Conservation (phyloP, 495 filamentous ascomycete species). For the Staphylotrichum longicolle region DNA sequence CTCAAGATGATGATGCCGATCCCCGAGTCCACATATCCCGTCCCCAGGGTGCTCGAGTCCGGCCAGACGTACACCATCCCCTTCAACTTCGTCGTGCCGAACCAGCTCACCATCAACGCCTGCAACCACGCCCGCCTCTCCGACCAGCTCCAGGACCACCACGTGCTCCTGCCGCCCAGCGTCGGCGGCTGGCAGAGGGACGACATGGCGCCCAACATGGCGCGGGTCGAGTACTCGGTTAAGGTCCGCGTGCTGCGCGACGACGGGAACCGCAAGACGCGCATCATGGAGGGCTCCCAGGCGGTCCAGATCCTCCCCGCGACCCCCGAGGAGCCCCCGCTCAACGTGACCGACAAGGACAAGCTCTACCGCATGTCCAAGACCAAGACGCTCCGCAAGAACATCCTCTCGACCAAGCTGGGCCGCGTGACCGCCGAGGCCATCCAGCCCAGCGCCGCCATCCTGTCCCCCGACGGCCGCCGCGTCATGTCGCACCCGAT, state of each 20-base stretch:
- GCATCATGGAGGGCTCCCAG: slow-evolving; percentile 49
- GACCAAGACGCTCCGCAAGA: slow-evolving; percentile 75
- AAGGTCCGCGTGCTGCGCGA: slow-evolving; percentile 54
- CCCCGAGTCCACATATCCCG: slow-evolving; percentile 63
- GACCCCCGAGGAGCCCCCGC: slow-evolving; percentile 69
- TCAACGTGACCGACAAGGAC: slow-evolving; percentile 59
- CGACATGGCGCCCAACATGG: slow-evolving; percentile 83
- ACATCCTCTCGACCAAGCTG: slow-evolving; percentile 71
- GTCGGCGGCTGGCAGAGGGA: slow-evolving; percentile 73
- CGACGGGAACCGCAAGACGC: slow-evolving; percentile 28
- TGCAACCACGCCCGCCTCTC: slow-evolving; percentile 50
- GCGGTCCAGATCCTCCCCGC: slow-evolving; percentile 77
- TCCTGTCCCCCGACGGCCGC: slow-evolving; percentile 52
- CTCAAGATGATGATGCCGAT: slow-evolving; percentile 82
- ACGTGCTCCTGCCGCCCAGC: slow-evolving; percentile 77
- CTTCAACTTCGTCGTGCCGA: slow-evolving; percentile 85
- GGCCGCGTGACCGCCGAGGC: slow-evolving; percentile 72
- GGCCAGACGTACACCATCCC: slow-evolving; percentile 69
- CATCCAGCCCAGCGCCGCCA: slow-evolving; percentile 67
- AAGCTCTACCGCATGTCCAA: slow-evolving; percentile 65
- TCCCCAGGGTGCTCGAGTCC: slow-evolving; percentile 63
- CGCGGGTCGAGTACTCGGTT: slow-evolving; percentile 69
- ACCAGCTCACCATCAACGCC: slow-evolving; percentile 58
- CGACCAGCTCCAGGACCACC: slow-evolving; percentile 62
- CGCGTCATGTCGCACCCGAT: slow-evolving; percentile 51